phyloP scores from a whole-genome alignment of 306 rosid species.

The Ochetophila trinervis region DNA sequence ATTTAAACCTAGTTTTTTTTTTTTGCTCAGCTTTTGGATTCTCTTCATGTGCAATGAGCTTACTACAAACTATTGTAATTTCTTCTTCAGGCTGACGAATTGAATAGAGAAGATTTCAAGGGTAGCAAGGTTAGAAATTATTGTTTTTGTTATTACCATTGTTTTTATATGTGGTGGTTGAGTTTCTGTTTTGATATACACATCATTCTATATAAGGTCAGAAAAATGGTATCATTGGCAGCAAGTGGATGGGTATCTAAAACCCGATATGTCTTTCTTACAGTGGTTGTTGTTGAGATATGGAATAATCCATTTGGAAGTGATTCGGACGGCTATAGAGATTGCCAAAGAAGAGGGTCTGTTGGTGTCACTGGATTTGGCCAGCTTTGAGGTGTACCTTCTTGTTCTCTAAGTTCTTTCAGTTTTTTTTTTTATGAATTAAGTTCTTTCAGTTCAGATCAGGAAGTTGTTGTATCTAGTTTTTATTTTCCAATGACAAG shows the following conservation, averaged over 20 bases:
- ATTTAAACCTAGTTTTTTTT: neutral
- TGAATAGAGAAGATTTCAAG: slow-evolving; percentile 72
- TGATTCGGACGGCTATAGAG: slow-evolving; percentile 74
- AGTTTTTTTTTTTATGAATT: too few species aligned
- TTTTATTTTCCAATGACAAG: neutral
- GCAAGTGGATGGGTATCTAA: slow-evolving; percentile 29
- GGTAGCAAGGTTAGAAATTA: slow-evolving; percentile 75
- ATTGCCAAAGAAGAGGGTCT: slow-evolving; percentile 87
- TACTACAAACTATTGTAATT: slow-evolving; percentile 8
- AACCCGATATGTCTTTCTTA: slow-evolving; percentile 31
- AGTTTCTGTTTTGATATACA: slow-evolving; percentile 1
- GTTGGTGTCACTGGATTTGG: slow-evolving; percentile 85
- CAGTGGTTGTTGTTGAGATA: slow-evolving; percentile 94
- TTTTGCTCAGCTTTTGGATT: neutral
- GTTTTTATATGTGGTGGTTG: neutral
- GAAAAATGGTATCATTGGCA: slow-evolving; percentile 11
- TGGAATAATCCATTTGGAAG: slow-evolving; percentile 67
- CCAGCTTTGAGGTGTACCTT: slow-evolving; percentile 91
- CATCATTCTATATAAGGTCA: slow-evolving; percentile 6
- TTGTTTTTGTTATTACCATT: neutral
- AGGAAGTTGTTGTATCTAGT: slow-evolving; percentile 2
- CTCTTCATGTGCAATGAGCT: slow-evolving; percentile 1
- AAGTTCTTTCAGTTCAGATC: neutral
- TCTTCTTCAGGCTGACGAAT: slow-evolving; percentile 60
- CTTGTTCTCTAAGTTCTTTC: neutral